Conservation (phyloP, 495 filamentous ascomycete species). For the Thermothielavioides terrestris region DNA sequence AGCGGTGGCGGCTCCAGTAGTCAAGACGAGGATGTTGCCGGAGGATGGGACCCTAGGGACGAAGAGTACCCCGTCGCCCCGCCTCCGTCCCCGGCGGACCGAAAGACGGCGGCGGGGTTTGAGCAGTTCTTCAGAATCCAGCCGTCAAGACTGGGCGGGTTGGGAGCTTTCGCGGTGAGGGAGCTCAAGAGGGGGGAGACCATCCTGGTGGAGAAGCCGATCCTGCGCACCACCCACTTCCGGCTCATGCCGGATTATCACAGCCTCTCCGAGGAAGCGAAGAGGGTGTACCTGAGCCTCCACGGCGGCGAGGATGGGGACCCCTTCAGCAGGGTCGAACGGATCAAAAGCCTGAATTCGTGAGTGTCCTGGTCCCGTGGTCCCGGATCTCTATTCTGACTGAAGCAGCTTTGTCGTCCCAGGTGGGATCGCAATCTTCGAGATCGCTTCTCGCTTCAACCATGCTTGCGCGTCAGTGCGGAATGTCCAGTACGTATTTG, state of each 20-base stretch:
- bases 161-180: conserved; percentile 24
- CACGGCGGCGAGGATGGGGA: conserved; percentile 3
- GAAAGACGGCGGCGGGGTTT: too few relatives aligned
- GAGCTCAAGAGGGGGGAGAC: conserved; percentile 19
- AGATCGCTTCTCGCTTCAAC: conserved; percentile 28
- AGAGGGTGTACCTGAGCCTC: conserved; percentile 8
- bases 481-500: conserved; percentile 18
- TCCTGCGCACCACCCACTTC: conserved; percentile 10
- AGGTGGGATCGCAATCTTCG: conserved; percentile 17
- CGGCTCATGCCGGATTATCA: conserved; percentile 12
- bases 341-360: conserved; percentile 22
- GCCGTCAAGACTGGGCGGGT: conserved; percentile 18
- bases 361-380: conserved; percentile 9
- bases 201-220: conserved; percentile 22
- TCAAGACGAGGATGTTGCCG: neutral
- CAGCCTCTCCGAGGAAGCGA: conserved; percentile 6
- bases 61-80: neutral
- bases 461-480: conserved; percentile 21
- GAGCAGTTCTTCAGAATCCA: conserved; percentile 17
- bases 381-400: conserved; percentile 2
- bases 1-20: neutral
- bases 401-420: conserved; percentile 19
- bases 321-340: conserved; percentile 12
- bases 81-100: neutral
- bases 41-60: neutral